Evolutionary conservation across 352 stramenopile species (phyloP), one percentile per base, ranked within the genome.

Genomic region (Phytophthora sansomeana): DNA sequence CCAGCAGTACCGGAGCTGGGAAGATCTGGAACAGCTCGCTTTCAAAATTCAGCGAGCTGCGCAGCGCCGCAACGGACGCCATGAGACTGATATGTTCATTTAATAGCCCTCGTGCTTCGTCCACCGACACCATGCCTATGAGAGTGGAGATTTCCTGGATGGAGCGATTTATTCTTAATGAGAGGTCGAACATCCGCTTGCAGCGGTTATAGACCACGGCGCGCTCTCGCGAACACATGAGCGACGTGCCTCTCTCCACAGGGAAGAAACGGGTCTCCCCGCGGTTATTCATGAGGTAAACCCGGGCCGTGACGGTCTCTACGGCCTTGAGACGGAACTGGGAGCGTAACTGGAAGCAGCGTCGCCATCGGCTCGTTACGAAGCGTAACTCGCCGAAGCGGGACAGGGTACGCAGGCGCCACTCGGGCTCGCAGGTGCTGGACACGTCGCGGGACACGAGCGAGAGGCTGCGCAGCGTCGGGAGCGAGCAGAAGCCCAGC

Each of bases 91-190:
- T 91, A 48, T 95, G 86, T 54, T 96, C 86, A 29, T 91, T 91
- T n/a, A 96, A 72, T 16, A 96, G 49, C 0, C 82, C 81, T 3
- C 88, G 69, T 7, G 86, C 86, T 56, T 94, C 88, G 42, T 93
- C 84, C 11, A 93, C 74, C 0, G 86, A 93, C 17, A 95, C 80
- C 74, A 94, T 88, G 38, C 83, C 86, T 29, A 93, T 90, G 0
- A 96, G 66, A 53, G 84, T 80, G 69, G 88, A 95, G 63, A 96
- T 93, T 42, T 96, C 86, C 52, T 95, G 88, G 66, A 96, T 92
- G 11, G 88, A 96, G 5, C 86, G 70, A 43, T 95, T 96, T 77
- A 96, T 94, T 54, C 85, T 83, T 72, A 94, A 73, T 52, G 87
- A 96, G 39, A 94, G 67, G 72, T 94, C 87, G 61, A 96, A 94